These are phyloP conservation scores for Aspergillus fumigatus DNA, from an alignment of 2,329 filamentous ascomycete species.

Conservation along the genomic window DNA sequence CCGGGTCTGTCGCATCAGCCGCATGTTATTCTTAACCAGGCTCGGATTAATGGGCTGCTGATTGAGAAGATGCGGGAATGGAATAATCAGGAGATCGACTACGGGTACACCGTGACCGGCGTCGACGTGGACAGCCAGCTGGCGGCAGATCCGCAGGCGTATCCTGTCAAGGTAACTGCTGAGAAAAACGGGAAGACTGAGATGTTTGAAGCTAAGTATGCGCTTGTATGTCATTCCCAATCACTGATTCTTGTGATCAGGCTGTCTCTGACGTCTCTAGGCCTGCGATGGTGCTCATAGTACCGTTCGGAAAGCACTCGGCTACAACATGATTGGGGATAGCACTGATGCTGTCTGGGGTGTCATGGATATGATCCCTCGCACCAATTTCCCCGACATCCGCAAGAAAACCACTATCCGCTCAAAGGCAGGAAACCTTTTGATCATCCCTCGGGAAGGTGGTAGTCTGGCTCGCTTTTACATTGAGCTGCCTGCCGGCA, in stretches of 20 bases:
- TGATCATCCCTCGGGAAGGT: slow-evolving; percentile 53
- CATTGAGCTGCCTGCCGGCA: slow-evolving; percentile 53
- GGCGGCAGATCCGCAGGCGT: slow-evolving; percentile 33
- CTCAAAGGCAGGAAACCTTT: slow-evolving; percentile 42
- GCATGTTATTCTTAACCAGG: slow-evolving; percentile 56
- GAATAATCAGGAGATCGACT: slow-evolving; percentile 48
- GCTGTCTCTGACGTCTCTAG: slow-evolving; percentile 14
- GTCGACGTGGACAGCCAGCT: slow-evolving; percentile 48
- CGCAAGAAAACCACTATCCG: slow-evolving; percentile 48
- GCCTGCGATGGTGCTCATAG: slow-evolving; percentile 48
- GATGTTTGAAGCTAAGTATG: slow-evolving; percentile 48
- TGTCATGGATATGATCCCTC: slow-evolving; percentile 50
- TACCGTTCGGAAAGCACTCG: slow-evolving; percentile 35
- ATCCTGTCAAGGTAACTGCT: slow-evolving; percentile 44
- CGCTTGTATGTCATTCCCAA: slow-evolving; percentile 39
- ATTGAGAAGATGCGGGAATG: slow-evolving; percentile 46
- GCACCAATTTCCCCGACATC: slow-evolving; percentile 49
- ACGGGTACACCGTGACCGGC: slow-evolving; percentile 49
- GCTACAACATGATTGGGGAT: slow-evolving; percentile 56
- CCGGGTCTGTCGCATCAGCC: slow-evolving; percentile 51
- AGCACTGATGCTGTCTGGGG: slow-evolving; percentile 56
- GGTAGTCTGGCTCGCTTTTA: slow-evolving; percentile 59
- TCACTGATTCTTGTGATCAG: background rate
- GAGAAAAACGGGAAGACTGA: slow-evolving; percentile 39
- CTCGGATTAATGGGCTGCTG: slow-evolving; percentile 52